Base-by-base conservation (phyloP, 352 stramenopile species). In the Aphanomyces astaci region DNA sequence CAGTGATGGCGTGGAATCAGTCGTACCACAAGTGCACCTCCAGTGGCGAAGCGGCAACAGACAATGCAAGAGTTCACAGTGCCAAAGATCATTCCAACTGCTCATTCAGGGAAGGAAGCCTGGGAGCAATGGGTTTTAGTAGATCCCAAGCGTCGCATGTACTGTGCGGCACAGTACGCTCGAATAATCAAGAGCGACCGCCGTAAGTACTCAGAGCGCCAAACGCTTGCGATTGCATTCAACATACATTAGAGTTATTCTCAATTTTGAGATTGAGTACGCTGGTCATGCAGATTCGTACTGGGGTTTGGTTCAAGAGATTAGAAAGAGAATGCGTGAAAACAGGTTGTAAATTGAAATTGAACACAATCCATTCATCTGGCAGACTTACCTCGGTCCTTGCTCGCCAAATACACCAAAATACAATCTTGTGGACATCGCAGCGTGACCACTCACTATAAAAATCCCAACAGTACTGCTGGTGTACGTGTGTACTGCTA, bases 151-250 rank as follows among this genome's bases (percentile, higher is more conserved):
- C 17, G 15, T 57, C 25, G 56, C 13, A 10, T 64, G 4, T 10
- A 32, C 24, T 33, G 43, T 31, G 56, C 7, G 13, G 11, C 55
- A 4, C 57, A 64, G 43, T 24, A 64, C 33, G 57, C 31, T 24
- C n/a, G 55, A 7, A 64, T 64, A 30, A 54, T 64, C 36, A 24
- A 31, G 19, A n/a, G 13, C 1, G 24, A 64, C 31, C 7, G 56
- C 57, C 57, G 36, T 10, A 64, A 55, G 36, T 55, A 64, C n/a
- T 64, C 56, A 9, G 43, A 64, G 56, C 17, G 56, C 46, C 17
- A 54, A 48, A 48, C 40, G 11, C 40, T 48, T 48, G 40, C 40
- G 19, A 17, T 48, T 11, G 40, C 40, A 48, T 48, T 48, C 40
- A 48, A 48, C 11, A 48, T 17, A 48, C 19, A 48, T 19, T 19